Evolutionary conservation across 2,329 filamentous ascomycete genomes (phyloP).

Genomic region (Volutella citrinella): DNA sequence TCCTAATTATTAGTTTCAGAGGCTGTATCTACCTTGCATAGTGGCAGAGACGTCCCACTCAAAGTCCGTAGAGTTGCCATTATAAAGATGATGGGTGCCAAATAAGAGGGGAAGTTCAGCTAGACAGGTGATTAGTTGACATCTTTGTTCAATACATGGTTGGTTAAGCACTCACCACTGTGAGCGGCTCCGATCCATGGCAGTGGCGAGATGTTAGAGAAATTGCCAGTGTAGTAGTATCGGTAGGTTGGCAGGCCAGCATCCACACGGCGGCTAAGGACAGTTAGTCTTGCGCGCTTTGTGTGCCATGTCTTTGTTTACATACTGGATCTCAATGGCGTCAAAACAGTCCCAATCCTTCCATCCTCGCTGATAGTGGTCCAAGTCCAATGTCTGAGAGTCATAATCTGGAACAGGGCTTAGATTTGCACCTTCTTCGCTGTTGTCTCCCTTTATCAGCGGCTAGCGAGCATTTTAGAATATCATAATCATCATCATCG

Average conservation of each 20-base stretch:
- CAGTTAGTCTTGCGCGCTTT: not conserved
- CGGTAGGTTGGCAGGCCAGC: conserved; percentile 31
- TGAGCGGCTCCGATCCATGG: conserved; percentile 35
- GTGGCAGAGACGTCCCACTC: conserved; percentile 30
- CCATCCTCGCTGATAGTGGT: too few species aligned
- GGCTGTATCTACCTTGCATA: too few species aligned
- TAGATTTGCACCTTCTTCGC: conserved; percentile 15
- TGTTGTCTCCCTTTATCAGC: conserved; percentile 14
- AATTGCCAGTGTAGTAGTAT: conserved; percentile 40
- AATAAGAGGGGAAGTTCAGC: conserved; percentile 29
- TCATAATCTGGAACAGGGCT: too few species aligned
- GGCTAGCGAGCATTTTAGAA: not conserved
- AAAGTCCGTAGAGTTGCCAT: conserved; percentile 26
- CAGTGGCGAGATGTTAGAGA: conserved; percentile 35
- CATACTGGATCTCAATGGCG: conserved; percentile 12
- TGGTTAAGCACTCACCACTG: conserved; percentile 21
- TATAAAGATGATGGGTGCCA: conserved; percentile 27
- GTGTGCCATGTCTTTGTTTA: too few species aligned
- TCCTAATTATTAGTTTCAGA: too few species aligned
- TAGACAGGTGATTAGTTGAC: conserved; percentile 7
- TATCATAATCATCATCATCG: too few species aligned
- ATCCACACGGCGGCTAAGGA: conserved; percentile 8
- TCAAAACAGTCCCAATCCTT: too few species aligned
- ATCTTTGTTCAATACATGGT: not conserved
- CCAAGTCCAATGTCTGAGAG: too few species aligned